These are phyloP conservation scores for Boletus mariae DNA, from an alignment of 1,284 basidiomycete genomes.

Conservation along the genomic window DNA sequence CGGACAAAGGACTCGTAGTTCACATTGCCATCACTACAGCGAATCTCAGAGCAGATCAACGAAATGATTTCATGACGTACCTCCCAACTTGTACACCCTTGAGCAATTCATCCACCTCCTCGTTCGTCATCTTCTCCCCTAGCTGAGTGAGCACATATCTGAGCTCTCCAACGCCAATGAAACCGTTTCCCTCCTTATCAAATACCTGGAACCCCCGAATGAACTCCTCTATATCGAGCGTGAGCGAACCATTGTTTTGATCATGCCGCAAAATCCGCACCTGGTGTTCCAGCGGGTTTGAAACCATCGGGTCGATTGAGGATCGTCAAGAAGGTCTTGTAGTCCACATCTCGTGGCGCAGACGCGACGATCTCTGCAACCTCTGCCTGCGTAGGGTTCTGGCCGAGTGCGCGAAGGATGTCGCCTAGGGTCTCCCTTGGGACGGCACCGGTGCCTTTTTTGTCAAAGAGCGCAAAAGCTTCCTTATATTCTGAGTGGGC, in stretches of 20 bases:
- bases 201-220: conserved; percentile 99
- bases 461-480: conserved; percentile 95
- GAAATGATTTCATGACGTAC: conserved; percentile 45
- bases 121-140: conserved; percentile 77
- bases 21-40: conserved; percentile 84
- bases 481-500: not conserved
- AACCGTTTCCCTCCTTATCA: conserved; percentile 96
- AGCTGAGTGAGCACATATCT: conserved; percentile 28
- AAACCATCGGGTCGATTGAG: conserved; percentile 72
- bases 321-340: conserved; percentile 79
- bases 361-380: conserved; percentile 75
- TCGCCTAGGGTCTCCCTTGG: conserved; percentile 88
- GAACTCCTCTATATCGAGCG: conserved; percentile 78
- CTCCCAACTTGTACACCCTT: conserved; percentile 89
- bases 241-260: not conserved
- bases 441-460: conserved; percentile 90
- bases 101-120: conserved; percentile 96
- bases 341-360: conserved; percentile 67
- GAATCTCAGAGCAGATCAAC: conserved; percentile 14
- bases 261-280: not conserved
- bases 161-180: conserved; percentile 50
- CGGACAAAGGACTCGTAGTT: conserved; percentile 80
- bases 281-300: conserved; percentile 27
- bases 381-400: conserved; percentile 98
- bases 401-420: conserved; percentile 89